Conservation (phyloP, 2,329 filamentous ascomycete species). For the Diplocarpon mali region DNA sequence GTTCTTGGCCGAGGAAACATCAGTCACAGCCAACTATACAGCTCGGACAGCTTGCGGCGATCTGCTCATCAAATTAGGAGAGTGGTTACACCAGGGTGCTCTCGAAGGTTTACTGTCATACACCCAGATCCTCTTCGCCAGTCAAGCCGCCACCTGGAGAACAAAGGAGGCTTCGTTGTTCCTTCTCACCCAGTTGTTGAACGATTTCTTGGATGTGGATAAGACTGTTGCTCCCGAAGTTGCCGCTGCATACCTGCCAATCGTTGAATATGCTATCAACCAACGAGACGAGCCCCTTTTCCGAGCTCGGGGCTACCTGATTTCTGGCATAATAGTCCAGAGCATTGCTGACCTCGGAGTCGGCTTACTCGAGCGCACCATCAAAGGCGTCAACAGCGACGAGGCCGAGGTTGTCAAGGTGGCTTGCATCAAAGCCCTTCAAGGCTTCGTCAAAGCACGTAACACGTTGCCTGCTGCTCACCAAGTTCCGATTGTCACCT, state of each 20-base stretch:
- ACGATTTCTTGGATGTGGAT: constrained; percentile 70
- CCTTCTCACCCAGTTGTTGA: constrained; percentile 72
- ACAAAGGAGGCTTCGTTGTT: constrained; percentile 72
- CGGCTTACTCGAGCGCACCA: constrained; percentile 57
- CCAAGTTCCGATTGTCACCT: constrained; percentile 49
- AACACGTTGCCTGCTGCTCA: constrained; percentile 39
- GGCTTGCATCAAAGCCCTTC: constrained; percentile 77
- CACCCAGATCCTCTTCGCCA: constrained; percentile 62
- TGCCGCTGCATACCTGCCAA: constrained; percentile 64
- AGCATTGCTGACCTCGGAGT: constrained; percentile 50
- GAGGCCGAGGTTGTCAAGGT: constrained; percentile 83
- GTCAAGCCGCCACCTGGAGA: constrained; percentile 41
- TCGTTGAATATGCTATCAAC: constrained; percentile 68
- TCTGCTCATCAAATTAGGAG: constrained; percentile 80
- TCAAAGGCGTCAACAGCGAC: constrained; percentile 66
- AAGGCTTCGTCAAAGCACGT: constrained; percentile 45
- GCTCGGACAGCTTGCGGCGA: constrained; percentile 88
- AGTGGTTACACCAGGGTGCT: constrained; percentile 70
- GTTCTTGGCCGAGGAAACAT: constrained; percentile 89
- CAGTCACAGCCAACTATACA: constrained; percentile 91
- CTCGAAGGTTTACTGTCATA: constrained; percentile 70
- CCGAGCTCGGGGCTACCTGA: constrained; percentile 75
- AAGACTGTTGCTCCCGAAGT: constrained; percentile 60
- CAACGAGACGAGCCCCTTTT: constrained; percentile 63
- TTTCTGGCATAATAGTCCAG: constrained; percentile 69